Conservation (phyloP, 164 flowering plant genomes). For the Macadamia integrifolia region DNA sequence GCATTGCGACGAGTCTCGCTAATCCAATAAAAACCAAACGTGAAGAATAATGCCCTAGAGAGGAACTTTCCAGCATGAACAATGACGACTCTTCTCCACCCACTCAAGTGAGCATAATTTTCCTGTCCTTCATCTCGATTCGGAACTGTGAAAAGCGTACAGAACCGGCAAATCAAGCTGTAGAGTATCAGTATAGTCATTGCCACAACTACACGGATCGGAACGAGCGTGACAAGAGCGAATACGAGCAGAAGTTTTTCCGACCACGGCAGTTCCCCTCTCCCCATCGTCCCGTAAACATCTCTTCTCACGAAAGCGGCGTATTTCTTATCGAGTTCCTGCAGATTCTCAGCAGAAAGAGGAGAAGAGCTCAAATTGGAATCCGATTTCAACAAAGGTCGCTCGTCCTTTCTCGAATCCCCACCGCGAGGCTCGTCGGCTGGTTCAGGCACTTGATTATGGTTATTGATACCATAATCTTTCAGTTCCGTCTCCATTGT, state of each 20-base stretch:
- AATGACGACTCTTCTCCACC: conserved; percentile 34
- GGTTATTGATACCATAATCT: too few species aligned
- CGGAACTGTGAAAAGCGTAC: conserved; percentile 50
- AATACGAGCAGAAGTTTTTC: conserved; percentile 64
- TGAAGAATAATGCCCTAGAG: conserved; percentile 28
- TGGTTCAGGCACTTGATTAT: too few species aligned
- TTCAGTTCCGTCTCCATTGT: too few species aligned
- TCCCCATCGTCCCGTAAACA: conserved; percentile 86
- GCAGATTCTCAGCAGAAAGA: conserved; percentile 16
- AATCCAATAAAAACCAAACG: conserved; percentile 34
- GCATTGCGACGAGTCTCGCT: conserved; percentile 7
- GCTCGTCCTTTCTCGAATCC: conserved; percentile 39
- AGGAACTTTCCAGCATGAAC: conserved; percentile 27
- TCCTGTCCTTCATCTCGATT: conserved; percentile 31
- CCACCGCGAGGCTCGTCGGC: conserved; percentile 9
- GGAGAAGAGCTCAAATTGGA: conserved; percentile 7
- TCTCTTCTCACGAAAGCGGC: conserved; percentile 77
- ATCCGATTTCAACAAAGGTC: conserved; percentile 53
- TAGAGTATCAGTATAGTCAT: conserved; percentile 29
- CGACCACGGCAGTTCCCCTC: conserved; percentile 54
- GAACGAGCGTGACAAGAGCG: conserved; percentile 62
- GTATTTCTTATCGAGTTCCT: conserved; percentile 73
- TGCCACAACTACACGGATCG: conserved; percentile 49
- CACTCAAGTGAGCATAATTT: conserved; percentile 75
- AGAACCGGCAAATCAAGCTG: conserved; percentile 33